Percentiles rank a stretch among this genome's conserved stretches.
Conservation (phyloP, 768 basidiomycete genomes). For the Lenzites betulinus region DNA sequence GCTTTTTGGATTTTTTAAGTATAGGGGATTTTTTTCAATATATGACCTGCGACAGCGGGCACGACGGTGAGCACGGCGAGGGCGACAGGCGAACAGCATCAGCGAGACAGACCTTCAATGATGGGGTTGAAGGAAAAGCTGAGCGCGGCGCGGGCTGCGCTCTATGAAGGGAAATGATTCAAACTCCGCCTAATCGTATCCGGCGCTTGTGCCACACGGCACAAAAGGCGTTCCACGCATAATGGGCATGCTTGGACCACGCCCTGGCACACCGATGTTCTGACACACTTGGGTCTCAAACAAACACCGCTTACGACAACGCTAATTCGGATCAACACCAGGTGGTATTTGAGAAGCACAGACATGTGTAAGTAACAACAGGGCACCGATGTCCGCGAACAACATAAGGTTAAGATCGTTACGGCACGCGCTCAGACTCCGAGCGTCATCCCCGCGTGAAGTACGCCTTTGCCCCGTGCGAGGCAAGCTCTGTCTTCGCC, state of each 20-base stretch:
- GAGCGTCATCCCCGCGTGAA: constrained; percentile 71
- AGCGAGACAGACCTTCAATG: constrained; percentile 55
- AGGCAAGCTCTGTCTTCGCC: constrained; percentile 83
- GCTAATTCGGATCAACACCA: neutral
- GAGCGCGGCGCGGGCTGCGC: constrained; percentile 20
- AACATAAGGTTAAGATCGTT: constrained; percentile 4
- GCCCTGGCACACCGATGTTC: neutral
- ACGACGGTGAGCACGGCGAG: constrained; percentile 13
- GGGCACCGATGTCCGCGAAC: constrained; percentile 5
- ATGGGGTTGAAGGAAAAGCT: constrained; percentile 49
- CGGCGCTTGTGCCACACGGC: constrained; percentile 18
- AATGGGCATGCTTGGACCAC: constrained; percentile 15
- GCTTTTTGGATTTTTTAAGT: constrained; percentile 70
- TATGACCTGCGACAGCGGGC: constrained; percentile 48
- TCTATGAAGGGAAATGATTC: constrained; percentile 29
- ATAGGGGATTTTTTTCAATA: constrained; percentile 45
- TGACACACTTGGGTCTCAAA: constrained; percentile 6
- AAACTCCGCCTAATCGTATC: constrained; percentile 40
- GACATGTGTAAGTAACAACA: constrained; percentile 8
- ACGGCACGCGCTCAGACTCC: neutral
- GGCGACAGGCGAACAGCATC: constrained; percentile 20
- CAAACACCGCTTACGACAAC: neutral
- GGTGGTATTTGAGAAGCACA: constrained; percentile 4
- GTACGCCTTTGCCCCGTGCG: constrained; percentile 85
- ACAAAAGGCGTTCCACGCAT: constrained; percentile 10